phyloP scores from a whole-genome alignment of 768 basidiomycete species.

The Dacryopinax primogenitus region DNA sequence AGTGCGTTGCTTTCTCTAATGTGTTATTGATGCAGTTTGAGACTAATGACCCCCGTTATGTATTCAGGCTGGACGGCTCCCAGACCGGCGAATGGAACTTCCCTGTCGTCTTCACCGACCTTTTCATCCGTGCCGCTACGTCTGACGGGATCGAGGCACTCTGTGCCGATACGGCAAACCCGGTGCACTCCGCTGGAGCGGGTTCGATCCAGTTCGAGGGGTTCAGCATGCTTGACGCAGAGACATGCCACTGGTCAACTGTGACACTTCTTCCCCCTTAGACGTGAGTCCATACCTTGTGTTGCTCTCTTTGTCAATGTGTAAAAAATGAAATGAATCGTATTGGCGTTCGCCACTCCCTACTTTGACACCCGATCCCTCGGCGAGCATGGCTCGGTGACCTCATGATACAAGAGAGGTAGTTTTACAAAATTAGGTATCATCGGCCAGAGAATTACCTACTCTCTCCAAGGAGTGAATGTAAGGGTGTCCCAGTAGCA shows the following conservation, averaged over 20 bases:
- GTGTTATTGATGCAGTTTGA: too few species aligned
- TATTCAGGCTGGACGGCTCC: not conserved
- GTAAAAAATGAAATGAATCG: too few species aligned
- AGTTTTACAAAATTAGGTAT: too few species aligned
- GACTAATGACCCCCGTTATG: too few species aligned
- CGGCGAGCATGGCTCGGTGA: too few species aligned
- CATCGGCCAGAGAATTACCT: constrained; percentile 35
- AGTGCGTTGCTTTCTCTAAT: not conserved
- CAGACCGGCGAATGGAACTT: constrained; percentile 8
- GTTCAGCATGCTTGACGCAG: constrained; percentile 7
- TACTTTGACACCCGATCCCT: too few species aligned
- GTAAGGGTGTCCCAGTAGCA: constrained; percentile 5
- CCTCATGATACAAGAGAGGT: too few species aligned
- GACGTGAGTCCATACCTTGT: too few species aligned
- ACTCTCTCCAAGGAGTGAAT: constrained; percentile 28
- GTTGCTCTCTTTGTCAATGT: too few species aligned
- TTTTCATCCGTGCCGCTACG: not conserved
- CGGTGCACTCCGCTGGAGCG: not conserved
- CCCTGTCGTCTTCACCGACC: constrained; percentile 5
- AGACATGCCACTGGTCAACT: not conserved
- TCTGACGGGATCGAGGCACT: not conserved
- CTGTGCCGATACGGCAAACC: not conserved
- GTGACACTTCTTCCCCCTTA: not conserved
- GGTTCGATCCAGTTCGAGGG: not conserved
- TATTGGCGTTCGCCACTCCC: too few species aligned